These are phyloP conservation scores for Plantago ovata DNA, from an alignment of 257 asterid species.

Conservation along the genomic window DNA sequence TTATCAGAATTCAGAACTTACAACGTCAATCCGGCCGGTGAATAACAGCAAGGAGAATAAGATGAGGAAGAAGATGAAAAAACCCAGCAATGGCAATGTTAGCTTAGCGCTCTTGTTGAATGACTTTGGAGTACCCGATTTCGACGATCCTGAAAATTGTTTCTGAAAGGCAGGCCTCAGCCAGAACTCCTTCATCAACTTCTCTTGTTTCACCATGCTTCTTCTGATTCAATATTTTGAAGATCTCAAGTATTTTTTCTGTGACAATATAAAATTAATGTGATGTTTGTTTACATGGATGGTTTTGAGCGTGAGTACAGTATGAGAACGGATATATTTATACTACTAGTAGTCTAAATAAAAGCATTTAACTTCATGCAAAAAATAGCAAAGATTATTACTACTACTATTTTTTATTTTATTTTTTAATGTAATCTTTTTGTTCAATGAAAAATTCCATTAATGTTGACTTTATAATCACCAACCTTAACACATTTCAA, in stretches of 20 bases:
- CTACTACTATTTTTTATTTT: too few species aligned
- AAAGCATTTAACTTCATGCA: too few species aligned
- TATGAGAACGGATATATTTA: background rate
- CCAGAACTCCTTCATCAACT: constrained; percentile 46
- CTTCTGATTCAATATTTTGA: background rate
- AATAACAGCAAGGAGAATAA: constrained; percentile 24
- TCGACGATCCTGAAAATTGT: constrained; percentile 15
- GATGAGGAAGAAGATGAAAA: constrained; percentile 30
- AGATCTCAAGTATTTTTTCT: too few species aligned
- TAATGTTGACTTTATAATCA: background rate
- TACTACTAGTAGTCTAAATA: background rate
- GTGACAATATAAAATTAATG: background rate
- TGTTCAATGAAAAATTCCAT: too few species aligned
- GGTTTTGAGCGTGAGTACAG: background rate
- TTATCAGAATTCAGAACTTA: constrained; percentile 29
- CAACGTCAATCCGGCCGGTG: constrained; percentile 35
- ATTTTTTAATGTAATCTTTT: too few species aligned
- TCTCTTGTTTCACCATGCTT: constrained; percentile 38
- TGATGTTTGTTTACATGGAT: background rate
- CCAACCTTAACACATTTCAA: background rate
- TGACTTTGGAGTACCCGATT: constrained; percentile 28
- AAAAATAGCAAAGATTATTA: too few species aligned
- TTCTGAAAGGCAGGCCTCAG: constrained; percentile 44
- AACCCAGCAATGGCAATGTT: constrained; percentile 15
- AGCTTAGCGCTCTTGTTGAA: constrained; percentile 21